A percentile compares a stretch with the other conserved stretches of the same genome.
These are phyloP conservation scores for Umbelopsis sp. DNA, from an alignment of 192 early-diverging fungal species.

Conservation along the genomic window DNA sequence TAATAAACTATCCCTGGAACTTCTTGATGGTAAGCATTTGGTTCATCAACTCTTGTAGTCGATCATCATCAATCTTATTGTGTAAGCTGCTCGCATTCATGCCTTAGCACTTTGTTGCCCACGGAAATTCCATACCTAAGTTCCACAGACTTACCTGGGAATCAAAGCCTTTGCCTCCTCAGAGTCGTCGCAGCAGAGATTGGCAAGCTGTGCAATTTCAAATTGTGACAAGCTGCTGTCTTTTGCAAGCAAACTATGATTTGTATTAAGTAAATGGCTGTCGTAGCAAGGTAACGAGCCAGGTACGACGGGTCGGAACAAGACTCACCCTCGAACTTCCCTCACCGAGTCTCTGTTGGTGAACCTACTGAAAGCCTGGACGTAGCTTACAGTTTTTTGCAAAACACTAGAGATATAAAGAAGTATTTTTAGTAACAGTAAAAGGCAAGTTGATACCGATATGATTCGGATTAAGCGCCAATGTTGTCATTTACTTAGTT, in stretches of 20 bases:
- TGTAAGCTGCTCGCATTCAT: constrained; percentile 52
- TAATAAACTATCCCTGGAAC: constrained; percentile 60
- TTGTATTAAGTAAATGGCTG: neutral
- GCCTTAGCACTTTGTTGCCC: neutral
- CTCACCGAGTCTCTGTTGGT: constrained; percentile 85
- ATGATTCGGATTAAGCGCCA: neutral
- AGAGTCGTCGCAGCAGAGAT: constrained; percentile 86
- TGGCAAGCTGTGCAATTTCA: constrained; percentile 89
- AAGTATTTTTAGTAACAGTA: neutral
- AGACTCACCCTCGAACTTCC: constrained; percentile 74
- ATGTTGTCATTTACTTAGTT: constrained; percentile 30
- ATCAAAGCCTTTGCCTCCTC: constrained; percentile 92
- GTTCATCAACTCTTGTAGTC: constrained; percentile 75
- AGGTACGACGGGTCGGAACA: constrained; percentile 19
- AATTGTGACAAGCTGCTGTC: constrained; percentile 62
- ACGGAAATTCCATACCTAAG: too few relatives aligned
- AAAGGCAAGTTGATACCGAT: neutral
- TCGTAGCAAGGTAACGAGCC: neutral
- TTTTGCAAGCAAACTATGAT: constrained; percentile 20
- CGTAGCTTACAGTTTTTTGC: constrained; percentile 86
- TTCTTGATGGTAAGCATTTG: constrained; percentile 84
- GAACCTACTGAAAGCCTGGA: constrained; percentile 80
- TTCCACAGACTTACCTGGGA: constrained; percentile 65
- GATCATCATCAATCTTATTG: constrained; percentile 73
- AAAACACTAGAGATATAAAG: constrained; percentile 56